phyloP scores from a whole-genome alignment of 306 rosid species.

The Arachis stenosperma region DNA sequence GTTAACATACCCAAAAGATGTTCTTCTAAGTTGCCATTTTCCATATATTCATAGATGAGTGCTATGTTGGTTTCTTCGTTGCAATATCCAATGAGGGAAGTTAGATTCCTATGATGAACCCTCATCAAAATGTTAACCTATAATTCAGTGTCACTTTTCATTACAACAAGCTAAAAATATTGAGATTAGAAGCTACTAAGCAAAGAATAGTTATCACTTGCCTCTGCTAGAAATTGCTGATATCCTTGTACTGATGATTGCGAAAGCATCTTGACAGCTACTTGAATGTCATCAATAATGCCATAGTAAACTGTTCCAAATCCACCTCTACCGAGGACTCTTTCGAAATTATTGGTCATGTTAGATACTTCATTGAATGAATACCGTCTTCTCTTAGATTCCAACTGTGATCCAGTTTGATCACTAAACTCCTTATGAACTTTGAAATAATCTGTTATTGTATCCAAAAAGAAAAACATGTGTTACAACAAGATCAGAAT shows the following conservation, averaged over 20 bases:
- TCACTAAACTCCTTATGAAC: not conserved
- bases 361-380: conserved; percentile 42
- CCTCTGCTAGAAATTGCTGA: conserved; percentile 57
- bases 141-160: not conserved
- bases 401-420: conserved; percentile 32
- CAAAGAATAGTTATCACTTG: conserved; percentile 6
- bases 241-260: conserved; percentile 45
- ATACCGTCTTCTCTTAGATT: conserved; percentile 40
- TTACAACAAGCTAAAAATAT: not conserved
- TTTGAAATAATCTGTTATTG: not conserved
- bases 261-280: conserved; percentile 57
- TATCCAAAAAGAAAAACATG: too few species aligned
- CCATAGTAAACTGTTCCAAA: conserved; percentile 53
- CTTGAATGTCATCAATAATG: conserved; percentile 41
- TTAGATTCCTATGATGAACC: conserved; percentile 37
- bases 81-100: conserved; percentile 9
- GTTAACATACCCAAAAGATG: conserved; percentile 43
- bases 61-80: not conserved
- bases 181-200: not conserved
- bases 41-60: conserved; percentile 53
- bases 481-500: conserved; percentile 2
- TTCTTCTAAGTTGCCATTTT: conserved; percentile 42
- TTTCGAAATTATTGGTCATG: conserved; percentile 55
- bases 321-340: conserved; percentile 46
- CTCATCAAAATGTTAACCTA: conserved; percentile 28